phyloP scores from a whole-genome alignment of 208 protist species.

The Acanthamoeba comandoni region DNA sequence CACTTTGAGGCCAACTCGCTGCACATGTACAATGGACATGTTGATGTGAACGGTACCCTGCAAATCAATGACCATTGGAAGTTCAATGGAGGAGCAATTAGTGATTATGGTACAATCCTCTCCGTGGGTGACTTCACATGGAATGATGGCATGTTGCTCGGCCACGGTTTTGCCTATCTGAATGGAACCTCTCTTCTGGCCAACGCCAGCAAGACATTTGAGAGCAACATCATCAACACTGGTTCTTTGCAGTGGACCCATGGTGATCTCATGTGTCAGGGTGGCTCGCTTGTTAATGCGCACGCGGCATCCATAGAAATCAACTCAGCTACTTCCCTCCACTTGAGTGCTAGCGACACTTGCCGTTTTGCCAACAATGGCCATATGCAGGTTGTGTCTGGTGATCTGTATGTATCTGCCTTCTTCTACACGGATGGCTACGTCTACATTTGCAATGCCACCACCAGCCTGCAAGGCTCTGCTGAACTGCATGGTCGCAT shows the following conservation, averaged over 20 bases:
- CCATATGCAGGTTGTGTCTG: slow-evolving; percentile 30
- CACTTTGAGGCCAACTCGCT: too few species aligned
- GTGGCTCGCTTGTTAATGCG: slow-evolving; percentile 45
- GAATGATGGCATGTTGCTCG: slow-evolving; percentile 59
- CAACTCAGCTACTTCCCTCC: slow-evolving; percentile 7
- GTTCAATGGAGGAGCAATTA: slow-evolving; percentile 27
- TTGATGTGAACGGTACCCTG: not conserved
- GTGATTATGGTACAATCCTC: not conserved
- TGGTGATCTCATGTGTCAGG: slow-evolving; percentile 33
- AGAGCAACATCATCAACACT: slow-evolving; percentile 30
- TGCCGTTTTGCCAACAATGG: slow-evolving; percentile 50
- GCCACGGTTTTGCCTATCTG: slow-evolving; percentile 14
- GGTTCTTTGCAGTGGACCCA: slow-evolving; percentile 35
- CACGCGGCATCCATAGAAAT: not conserved
- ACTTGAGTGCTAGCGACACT: slow-evolving; percentile 7
- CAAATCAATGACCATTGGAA: not conserved
- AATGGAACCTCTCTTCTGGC: slow-evolving; percentile 5
- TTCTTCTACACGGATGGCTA: slow-evolving; percentile 26
- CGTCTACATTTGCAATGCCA: slow-evolving; percentile 68
- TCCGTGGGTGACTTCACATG: slow-evolving; percentile 4
- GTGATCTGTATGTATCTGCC: slow-evolving; percentile 31
- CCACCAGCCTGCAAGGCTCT: slow-evolving; percentile 19
- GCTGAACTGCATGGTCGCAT: slow-evolving; percentile 19
- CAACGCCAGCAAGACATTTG: slow-evolving; percentile 42
- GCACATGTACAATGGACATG: too few species aligned